A percentile compares a stretch with the other conserved stretches of the same genome.
These are phyloP conservation scores for Pleurozium schreberi DNA, from an alignment of 225 moss, liverwort and hornwort genomes.

Conservation along the genomic window DNA sequence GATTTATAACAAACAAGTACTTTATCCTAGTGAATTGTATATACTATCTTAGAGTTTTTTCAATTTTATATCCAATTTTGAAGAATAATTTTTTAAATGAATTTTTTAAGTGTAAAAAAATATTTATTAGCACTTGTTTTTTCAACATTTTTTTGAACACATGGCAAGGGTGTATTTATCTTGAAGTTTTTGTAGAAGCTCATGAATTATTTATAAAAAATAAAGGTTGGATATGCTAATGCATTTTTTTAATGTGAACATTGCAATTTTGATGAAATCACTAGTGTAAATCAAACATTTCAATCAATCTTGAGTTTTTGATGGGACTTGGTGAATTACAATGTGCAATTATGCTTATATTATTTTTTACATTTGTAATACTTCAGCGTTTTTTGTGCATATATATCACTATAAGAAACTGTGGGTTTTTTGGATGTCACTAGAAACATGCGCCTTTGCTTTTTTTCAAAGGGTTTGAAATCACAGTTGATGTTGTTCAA, in stretches of 20 bases:
- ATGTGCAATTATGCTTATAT: neutral
- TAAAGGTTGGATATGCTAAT: neutral
- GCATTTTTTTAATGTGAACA: rapidly evolving
- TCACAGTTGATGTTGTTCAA: no score
- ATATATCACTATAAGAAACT: neutral
- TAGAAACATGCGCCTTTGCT: no score
- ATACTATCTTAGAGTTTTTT: neutral
- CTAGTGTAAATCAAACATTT: neutral
- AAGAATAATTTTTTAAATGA: no score
- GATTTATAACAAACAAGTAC: neutral
- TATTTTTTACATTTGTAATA: neutral
- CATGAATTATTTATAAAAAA: neutral
- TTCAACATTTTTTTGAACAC: neutral
- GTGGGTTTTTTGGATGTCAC: no score
- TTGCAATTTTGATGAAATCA: neutral
- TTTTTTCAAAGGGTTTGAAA: no score
- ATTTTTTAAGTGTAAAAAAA: neutral
- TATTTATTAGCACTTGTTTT: neutral
- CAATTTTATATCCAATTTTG: neutral
- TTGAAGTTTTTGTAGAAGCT: neutral
- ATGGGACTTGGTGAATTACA: neutral
- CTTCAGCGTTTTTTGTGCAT: neutral
- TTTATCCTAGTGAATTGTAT: no score
- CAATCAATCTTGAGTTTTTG: neutral
- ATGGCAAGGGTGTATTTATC: neutral